Evolutionary conservation across 2,329 filamentous ascomycete genomes (phyloP), one percentile per base, ranked within the genome.

Genomic region (Arthroderma sp.): DNA sequence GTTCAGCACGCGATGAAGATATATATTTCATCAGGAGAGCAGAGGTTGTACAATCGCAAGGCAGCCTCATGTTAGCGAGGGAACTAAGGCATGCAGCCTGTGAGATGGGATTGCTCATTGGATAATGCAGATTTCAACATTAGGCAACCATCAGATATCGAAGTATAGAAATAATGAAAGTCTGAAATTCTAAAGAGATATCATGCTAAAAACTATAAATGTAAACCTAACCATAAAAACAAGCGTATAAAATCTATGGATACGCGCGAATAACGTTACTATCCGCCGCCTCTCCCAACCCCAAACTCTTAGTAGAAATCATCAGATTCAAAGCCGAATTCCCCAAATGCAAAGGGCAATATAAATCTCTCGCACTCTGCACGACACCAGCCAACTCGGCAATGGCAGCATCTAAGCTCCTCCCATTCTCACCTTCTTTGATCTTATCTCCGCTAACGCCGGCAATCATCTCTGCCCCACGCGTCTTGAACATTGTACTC

Each of bases 401-500:
- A 7, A 61, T 58, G 6, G 64, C 65, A 31, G 63, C 58, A 36
- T 63, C 57, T 4, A 70, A 51, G 0, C 58, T 63, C 27, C 61
- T 56, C 42, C 32, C 32, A 34, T 3, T 34, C 8, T 61, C 62
- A 3, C 60, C 62, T 4, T 53, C 55, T 8, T 64, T 47, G 5
- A 49, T 51, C 4, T 52, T 51, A 29, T 55, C 48, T 0, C 50
- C 56, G 6, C 55, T 47, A 2, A 53, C 51, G 0, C 56, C 59
- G 38, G 60, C 54, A 22, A 63, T 60, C 56, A 66, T 66, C 38
- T 63, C 62, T 42, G 58, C 38, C 1, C 59, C 63, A 30, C 57
- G 56, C 4, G 60, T 61, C 41, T 62, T 63, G 49, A 71, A 72
- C 51, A 69, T 63, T 11, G 56, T 62, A 47, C 64, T 70, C 43